Conservation (phyloP, 345 rosid species). For the Populus nigra region DNA sequence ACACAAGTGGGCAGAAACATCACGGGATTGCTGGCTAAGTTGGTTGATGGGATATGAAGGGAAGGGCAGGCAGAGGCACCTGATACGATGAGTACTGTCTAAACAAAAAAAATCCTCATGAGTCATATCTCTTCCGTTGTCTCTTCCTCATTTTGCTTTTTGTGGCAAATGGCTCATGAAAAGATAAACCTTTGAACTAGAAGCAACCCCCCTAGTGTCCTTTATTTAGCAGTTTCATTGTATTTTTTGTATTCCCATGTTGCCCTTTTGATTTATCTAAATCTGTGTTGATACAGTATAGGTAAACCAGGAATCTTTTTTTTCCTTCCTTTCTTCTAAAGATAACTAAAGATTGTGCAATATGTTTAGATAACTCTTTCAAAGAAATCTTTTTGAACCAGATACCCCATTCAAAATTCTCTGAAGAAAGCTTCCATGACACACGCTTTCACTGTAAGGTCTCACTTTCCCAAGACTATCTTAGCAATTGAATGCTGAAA, state of each 20-base stretch:
- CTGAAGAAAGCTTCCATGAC: slow-evolving; percentile 2
- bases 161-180: slow-evolving; percentile 11
- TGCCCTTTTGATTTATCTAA: neutral
- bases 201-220: slow-evolving; percentile 11
- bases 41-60: slow-evolving; percentile 29
- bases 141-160: slow-evolving; percentile 16
- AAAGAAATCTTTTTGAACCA: slow-evolving; percentile 12
- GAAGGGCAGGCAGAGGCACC: slow-evolving; percentile 28
- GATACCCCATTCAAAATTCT: slow-evolving; percentile 5
- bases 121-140: neutral
- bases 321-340: neutral
- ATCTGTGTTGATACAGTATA: neutral
- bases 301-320: slow-evolving; percentile 13
- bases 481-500: no score
- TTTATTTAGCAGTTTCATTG: neutral
- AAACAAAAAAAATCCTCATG: slow-evolving; percentile 19
- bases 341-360: slow-evolving; percentile 25
- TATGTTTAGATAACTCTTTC: slow-evolving; percentile 10
- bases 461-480: no score
- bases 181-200: neutral
- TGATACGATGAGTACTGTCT: slow-evolving; percentile 21
- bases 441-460: neutral
- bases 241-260: neutral
- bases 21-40: slow-evolving; percentile 15
- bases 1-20: slow-evolving; percentile 19